Evolutionary conservation across 176 grass and related monocot species (phyloP).

Genomic region (Puccinellia tenuiflora): DNA sequence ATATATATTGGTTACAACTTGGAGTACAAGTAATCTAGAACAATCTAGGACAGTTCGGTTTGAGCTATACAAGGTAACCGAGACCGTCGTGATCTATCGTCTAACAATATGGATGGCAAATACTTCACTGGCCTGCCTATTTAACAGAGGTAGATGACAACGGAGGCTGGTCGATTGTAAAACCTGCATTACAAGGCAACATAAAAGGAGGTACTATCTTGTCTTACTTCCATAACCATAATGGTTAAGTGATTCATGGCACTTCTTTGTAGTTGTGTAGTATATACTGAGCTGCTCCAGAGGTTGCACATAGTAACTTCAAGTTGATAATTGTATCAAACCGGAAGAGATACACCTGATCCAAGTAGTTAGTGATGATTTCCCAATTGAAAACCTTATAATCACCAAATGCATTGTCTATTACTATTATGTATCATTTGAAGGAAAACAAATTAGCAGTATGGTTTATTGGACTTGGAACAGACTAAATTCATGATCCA

Average conservation of each 20-base stretch:
- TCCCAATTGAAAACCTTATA: not conserved
- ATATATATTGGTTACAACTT: no score
- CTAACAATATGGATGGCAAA: not conserved
- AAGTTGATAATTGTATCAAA: conserved; percentile 3
- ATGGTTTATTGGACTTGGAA: not conserved
- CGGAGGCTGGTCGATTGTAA: conserved; percentile 72
- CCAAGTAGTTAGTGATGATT: not conserved
- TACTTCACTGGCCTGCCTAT: not conserved
- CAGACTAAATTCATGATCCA: not conserved
- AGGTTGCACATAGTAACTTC: not conserved
- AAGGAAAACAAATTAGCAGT: not conserved
- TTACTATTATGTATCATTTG: not conserved
- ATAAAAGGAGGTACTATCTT: conserved; percentile 39
- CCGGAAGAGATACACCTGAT: not conserved
- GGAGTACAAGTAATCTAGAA: no score
- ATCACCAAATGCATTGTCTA: not conserved
- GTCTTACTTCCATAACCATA: not conserved
- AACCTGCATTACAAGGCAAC: conserved; percentile 50
- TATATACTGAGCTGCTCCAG: not conserved
- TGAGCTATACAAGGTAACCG: no score
- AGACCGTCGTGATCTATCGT: no score
- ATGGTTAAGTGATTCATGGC: conserved; percentile 4
- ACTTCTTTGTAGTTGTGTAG: not conserved
- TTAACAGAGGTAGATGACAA: conserved; percentile 69
- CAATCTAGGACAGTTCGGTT: no score